Evolutionary conservation across 2,329 filamentous ascomycete species (phyloP).

Genomic region (Ampelomyces quisqualis): DNA sequence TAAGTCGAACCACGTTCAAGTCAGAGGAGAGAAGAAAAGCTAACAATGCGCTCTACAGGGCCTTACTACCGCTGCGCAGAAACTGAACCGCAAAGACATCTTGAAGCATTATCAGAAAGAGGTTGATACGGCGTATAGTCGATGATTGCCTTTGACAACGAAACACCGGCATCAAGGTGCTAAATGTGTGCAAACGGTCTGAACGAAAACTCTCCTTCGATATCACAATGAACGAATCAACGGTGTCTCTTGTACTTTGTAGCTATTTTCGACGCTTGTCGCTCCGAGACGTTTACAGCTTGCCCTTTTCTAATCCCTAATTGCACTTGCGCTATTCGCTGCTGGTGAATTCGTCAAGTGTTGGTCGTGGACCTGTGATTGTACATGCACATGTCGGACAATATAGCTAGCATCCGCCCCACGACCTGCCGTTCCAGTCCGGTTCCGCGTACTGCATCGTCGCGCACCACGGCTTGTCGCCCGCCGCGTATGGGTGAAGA

Average conservation of each 20-base stretch:
- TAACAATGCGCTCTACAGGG: slow-evolving; percentile 42
- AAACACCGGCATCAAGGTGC: no score
- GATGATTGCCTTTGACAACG: no score
- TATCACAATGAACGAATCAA: no score
- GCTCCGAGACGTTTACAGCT: no score
- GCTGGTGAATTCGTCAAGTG: no score
- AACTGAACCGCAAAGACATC: slow-evolving; percentile 54
- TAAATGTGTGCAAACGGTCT: no score
- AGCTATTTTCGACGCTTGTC: no score
- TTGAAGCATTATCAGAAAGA: slow-evolving; percentile 55
- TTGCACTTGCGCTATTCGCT: no score
- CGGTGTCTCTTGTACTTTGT: no score
- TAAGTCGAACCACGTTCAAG: slow-evolving; percentile 53
- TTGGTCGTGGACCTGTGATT: no score
- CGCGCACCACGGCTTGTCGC: slow-evolving; percentile 77
- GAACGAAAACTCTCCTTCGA: no score
- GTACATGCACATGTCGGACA: not conserved
- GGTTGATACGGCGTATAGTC: slow-evolving; percentile 50
- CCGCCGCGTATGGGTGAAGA: slow-evolving; percentile 61
- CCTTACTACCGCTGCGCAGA: slow-evolving; percentile 55
- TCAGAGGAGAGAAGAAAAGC: slow-evolving; percentile 3
- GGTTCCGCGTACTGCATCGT: slow-evolving; percentile 59
- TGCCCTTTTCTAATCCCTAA: no score
- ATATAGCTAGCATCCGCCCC: slow-evolving; percentile 29
- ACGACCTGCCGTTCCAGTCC: slow-evolving; percentile 59